These are phyloP conservation scores for Aspergillus sp. DNA, from an alignment of 2,329 filamentous ascomycete species.

Conservation along the genomic window DNA sequence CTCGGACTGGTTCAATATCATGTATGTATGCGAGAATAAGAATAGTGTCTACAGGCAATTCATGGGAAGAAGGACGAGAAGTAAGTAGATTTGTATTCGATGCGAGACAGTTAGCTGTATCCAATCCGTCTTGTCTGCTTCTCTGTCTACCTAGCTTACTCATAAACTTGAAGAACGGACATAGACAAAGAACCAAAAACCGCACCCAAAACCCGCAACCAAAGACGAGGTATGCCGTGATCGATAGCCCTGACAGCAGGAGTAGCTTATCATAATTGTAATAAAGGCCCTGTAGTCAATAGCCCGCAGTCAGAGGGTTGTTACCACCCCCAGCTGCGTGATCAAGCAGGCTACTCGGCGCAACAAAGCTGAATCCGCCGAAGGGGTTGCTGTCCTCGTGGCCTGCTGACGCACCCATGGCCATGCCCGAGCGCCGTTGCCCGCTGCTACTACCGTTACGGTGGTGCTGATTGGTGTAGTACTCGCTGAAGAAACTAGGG, in stretches of 20 bases:
- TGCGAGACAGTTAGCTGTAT: not conserved
- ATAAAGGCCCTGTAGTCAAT: constrained; percentile 13
- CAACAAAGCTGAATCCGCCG: constrained; percentile 51
- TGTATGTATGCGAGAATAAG: no score
- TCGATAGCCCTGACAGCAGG: no score
- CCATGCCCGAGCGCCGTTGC: not conserved
- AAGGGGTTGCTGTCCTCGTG: constrained; percentile 39
- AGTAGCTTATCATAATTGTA: not conserved
- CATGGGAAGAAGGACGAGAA: not conserved
- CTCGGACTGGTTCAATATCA: not conserved
- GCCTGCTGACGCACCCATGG: constrained; percentile 16
- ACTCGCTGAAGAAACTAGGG: constrained; percentile 30
- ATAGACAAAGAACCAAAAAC: not conserved
- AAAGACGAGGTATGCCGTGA: not conserved
- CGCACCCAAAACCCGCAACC: not conserved
- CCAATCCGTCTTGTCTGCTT: not conserved
- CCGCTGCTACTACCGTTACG: constrained; percentile 2
- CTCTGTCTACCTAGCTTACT: not conserved
- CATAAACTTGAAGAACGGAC: not conserved
- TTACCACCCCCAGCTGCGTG: constrained; percentile 27
- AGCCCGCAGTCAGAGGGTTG: constrained; percentile 24
- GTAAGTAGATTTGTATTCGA: not conserved
- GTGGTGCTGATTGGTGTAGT: constrained; percentile 21
- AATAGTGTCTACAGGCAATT: not conserved
- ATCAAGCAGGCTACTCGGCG: constrained; percentile 48